Evolutionary conservation across 257 asterid species (phyloP).

Genomic region (Solanum microdontum): DNA sequence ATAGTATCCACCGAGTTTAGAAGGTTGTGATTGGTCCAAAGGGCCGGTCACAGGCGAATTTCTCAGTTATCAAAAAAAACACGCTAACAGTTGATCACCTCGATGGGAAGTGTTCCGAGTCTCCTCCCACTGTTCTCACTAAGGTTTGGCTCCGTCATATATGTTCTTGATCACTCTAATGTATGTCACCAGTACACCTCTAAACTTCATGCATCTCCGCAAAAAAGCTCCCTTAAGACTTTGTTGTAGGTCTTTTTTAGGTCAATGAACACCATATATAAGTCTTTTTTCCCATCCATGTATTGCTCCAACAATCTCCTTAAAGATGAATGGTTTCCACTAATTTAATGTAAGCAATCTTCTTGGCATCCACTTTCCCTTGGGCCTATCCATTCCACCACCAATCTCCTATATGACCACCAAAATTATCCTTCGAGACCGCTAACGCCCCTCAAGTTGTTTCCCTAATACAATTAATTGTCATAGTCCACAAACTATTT

Average conservation of each 20-base stretch:
- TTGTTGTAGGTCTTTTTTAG: neutral
- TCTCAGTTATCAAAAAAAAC: too few relatives aligned
- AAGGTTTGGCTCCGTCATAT: neutral
- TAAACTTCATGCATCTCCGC: neutral
- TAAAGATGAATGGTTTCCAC: neutral
- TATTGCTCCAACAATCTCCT: neutral
- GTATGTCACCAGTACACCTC: neutral
- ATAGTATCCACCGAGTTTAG: too few relatives aligned
- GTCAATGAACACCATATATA: neutral
- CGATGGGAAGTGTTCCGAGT: neutral
- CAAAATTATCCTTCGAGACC: neutral
- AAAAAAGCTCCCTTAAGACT: neutral
- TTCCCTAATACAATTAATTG: neutral
- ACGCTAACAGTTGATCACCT: neutral
- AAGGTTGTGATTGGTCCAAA: too few relatives aligned
- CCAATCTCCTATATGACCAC: neutral
- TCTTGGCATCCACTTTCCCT: neutral
- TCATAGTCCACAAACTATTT: neutral
- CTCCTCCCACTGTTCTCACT: neutral
- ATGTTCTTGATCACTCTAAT: neutral
- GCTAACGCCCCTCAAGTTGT: neutral
- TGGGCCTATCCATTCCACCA: neutral
- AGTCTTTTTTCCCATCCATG: neutral
- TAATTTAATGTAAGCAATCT: neutral
- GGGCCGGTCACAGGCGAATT: too few relatives aligned